These are phyloP conservation scores for Acephala macrosclerotiorum DNA, from an alignment of 2,329 filamentous ascomycete genomes.

Conservation along the genomic window DNA sequence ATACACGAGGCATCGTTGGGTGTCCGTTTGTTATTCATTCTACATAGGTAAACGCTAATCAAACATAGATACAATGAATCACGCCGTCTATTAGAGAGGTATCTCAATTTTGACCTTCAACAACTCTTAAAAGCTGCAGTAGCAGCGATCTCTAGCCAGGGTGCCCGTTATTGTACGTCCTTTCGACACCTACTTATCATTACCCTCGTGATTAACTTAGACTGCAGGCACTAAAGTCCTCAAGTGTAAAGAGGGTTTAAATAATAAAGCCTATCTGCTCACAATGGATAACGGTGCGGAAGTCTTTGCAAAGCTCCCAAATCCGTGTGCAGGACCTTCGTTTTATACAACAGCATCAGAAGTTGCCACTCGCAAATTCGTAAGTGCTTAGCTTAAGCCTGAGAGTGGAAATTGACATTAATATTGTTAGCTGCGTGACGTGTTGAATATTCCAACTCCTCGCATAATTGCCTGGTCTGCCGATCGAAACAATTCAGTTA, in stretches of 20 bases:
- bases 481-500: slow-evolving; percentile 36
- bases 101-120: slow-evolving; percentile 45
- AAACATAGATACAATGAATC: slow-evolving; percentile 6
- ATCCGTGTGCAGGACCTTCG: slow-evolving; percentile 31
- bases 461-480: slow-evolving; percentile 33
- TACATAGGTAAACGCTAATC: slow-evolving; percentile 8
- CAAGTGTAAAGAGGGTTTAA: slow-evolving; percentile 48
- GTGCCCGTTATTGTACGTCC: slow-evolving; percentile 42
- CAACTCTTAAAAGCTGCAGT: slow-evolving; percentile 44
- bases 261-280: slow-evolving; percentile 48
- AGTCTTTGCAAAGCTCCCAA: slow-evolving; percentile 39
- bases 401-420: slow-evolving; percentile 9
- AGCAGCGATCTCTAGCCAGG: slow-evolving; percentile 36
- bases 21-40: slow-evolving; percentile 8
- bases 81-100: slow-evolving; percentile 37
- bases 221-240: slow-evolving; percentile 36
- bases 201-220: neutral
- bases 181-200: neutral
- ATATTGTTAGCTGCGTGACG: slow-evolving; percentile 30
- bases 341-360: slow-evolving; percentile 36
- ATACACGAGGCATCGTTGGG: slow-evolving; percentile 5
- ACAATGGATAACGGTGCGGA: slow-evolving; percentile 40
- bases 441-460: slow-evolving; percentile 34
- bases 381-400: slow-evolving; percentile 13
- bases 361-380: slow-evolving; percentile 39